Evolutionary conservation across 2,329 filamentous ascomycete species (phyloP), one percentile per base, ranked within the genome.

Genomic region (Didymella segeticola): DNA sequence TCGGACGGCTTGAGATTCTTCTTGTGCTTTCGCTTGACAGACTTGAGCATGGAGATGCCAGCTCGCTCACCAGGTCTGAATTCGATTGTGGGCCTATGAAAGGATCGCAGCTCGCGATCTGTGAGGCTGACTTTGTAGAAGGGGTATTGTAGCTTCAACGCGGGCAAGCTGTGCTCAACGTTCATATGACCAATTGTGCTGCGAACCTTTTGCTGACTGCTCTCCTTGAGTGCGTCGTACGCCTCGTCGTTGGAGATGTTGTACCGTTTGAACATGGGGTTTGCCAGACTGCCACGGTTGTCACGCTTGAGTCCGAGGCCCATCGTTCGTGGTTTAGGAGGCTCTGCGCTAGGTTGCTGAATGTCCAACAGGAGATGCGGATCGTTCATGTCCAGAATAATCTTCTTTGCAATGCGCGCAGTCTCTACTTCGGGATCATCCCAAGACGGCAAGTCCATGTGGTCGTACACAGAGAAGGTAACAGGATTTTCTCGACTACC

Each of bases 191-290:
- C 91, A 56, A 99, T 85, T 1, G 91, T 96, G 46, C 92, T 95
- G 62, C 95, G 87, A 57, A 99, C 90, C 76, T 96, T 98, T 81
- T 91, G 92, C 77, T 96, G 91, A 69, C 96, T 93, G 69, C 97
- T 98, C 75, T 96, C 92, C 76, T 98, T 98, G 37, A 99, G 84
- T 56, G 92, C 86, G 69, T 98, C 93, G 73, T 99, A 99, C 1
- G 93, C 93, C 54, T 95, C 89, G 68, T 99, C 95, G 60, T 98
- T 98, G 25, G 93, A 96, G 53, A 96, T 90, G 71, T 98, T 98
- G 81, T 96, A 99, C 34, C 93, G 88, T 62, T 89, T 85, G 30
- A 85, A 85, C 29, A 96, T 83, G 50, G 90, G 87, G 48, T 88
- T 89, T 3, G 87, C 86, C 34, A 91, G 78, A 43, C 86, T 88